Evolutionary conservation across 192 early-diverging fungal species (phyloP).

Genomic region (Coemansia sp.): DNA sequence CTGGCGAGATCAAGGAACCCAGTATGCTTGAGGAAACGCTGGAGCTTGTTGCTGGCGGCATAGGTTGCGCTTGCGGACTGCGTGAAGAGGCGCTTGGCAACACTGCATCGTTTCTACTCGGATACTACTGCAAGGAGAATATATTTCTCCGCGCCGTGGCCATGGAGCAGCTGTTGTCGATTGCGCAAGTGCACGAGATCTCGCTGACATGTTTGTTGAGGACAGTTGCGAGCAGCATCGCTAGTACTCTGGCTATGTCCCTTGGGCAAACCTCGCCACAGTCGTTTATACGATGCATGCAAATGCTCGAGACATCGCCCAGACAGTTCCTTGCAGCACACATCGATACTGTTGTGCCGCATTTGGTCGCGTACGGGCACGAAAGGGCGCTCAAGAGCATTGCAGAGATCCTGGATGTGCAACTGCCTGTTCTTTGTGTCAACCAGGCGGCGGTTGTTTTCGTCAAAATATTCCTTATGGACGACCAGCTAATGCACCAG

Average conservation of each 20-base stretch:
- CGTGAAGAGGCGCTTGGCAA: conserved; percentile 24
- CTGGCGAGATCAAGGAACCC: conserved; percentile 11
- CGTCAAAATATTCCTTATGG: conserved; percentile 51
- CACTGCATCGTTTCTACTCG: conserved; percentile 30
- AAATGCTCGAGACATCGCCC: conserved; percentile 31
- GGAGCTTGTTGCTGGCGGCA: conserved; percentile 40
- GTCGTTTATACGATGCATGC: conserved; percentile 40
- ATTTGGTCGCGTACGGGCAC: conserved; percentile 28
- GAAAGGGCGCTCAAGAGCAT: conserved; percentile 30
- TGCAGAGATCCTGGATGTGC: conserved; percentile 33
- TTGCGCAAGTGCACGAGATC: conserved; percentile 30
- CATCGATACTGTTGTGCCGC: conserved; percentile 35
- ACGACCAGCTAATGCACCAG: conserved; percentile 55
- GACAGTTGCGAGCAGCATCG: conserved; percentile 24
- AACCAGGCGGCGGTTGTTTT: conserved; percentile 49
- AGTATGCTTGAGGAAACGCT: conserved; percentile 43
- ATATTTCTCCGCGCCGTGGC: conserved; percentile 52
- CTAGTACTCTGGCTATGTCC: conserved; percentile 27
- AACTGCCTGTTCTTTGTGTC: conserved; percentile 49
- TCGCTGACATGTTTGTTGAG: conserved; percentile 29
- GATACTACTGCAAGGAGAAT: conserved; percentile 40
- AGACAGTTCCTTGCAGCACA: conserved; percentile 26
- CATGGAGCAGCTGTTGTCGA: conserved; percentile 45
- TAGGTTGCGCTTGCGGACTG: conserved; percentile 33
- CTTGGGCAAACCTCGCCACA: conserved; percentile 18